Percentiles rank a stretch among this genome's conserved stretches.
phyloP scores from a whole-genome alignment of 805 yeast species.

The Candida takata region DNA sequence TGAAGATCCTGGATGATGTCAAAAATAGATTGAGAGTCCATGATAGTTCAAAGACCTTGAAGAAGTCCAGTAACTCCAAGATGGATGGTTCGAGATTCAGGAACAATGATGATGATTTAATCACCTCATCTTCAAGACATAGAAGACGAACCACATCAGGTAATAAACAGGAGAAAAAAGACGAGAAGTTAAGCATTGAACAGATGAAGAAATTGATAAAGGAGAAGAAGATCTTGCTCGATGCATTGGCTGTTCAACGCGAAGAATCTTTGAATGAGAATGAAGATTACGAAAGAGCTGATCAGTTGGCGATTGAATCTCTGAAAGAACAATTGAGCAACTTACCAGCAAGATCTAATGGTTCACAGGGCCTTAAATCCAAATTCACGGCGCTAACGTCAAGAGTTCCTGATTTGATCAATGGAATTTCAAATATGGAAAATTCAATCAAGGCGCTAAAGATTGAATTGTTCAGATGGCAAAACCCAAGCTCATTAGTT shows the following conservation, averaged over 20 bases:
- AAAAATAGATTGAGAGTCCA: slow-evolving; percentile 40
- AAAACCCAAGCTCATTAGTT: slow-evolving; percentile 60
- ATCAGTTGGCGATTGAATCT: slow-evolving; percentile 33
- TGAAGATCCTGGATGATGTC: slow-evolving; percentile 65
- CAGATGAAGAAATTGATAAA: slow-evolving; percentile 61
- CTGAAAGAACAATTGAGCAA: slow-evolving; percentile 39
- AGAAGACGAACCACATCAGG: slow-evolving; percentile 17
- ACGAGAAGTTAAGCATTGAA: slow-evolving; percentile 29
- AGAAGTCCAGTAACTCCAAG: slow-evolving; percentile 23
- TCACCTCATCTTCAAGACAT: slow-evolving; percentile 19
- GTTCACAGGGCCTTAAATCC: slow-evolving; percentile 30
- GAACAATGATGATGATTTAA: slow-evolving; percentile 63
- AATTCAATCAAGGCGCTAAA: slow-evolving; percentile 59
- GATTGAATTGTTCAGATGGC: slow-evolving; percentile 53
- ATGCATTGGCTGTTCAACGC: slow-evolving; percentile 31
- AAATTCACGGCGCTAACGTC: slow-evolving; percentile 22
- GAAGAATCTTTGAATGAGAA: slow-evolving; percentile 32
- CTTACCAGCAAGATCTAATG: slow-evolving; percentile 26
- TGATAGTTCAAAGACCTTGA: slow-evolving; percentile 9
- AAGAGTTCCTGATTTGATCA: slow-evolving; percentile 56
- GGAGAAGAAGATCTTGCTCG: slow-evolving; percentile 69
- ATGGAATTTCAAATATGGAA: slow-evolving; percentile 54
- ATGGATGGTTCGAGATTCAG: slow-evolving; percentile 48
- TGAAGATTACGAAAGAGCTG: slow-evolving; percentile 39
- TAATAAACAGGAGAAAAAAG: neutral